phyloP scores from a whole-genome alignment of 2,329 filamentous ascomycete species.

The Bipolaris cookei region DNA sequence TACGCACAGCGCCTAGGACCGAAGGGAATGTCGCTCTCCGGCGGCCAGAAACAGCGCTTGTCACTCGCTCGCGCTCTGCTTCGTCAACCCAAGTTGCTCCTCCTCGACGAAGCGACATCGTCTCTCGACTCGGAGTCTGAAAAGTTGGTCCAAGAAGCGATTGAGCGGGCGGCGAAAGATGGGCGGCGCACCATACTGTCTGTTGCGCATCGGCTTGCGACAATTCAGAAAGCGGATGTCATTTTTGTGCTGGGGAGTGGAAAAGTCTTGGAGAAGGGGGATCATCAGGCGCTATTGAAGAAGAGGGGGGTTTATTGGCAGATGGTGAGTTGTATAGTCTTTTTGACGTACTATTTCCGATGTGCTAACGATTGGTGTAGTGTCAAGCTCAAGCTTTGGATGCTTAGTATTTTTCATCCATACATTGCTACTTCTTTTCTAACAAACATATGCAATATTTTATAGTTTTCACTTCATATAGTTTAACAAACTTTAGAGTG shows the following conservation, averaged over 20 bases:
- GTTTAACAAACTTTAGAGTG: too few species aligned
- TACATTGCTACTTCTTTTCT: not conserved
- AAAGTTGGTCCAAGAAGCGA: slow-evolving; percentile 44
- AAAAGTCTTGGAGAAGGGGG: slow-evolving; percentile 43
- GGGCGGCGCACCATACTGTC: slow-evolving; percentile 40
- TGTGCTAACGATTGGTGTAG: slow-evolving; percentile 18
- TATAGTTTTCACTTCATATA: too few species aligned
- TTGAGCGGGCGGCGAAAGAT: slow-evolving; percentile 42
- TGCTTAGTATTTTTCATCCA: slow-evolving; percentile 20
- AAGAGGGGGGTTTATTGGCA: slow-evolving; percentile 45
- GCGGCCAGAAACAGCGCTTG: slow-evolving; percentile 48
- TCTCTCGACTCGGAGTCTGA: slow-evolving; percentile 45
- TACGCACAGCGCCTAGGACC: slow-evolving; percentile 46
- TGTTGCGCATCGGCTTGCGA: slow-evolving; percentile 48
- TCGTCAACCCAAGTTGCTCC: slow-evolving; percentile 38
- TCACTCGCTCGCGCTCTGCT: slow-evolving; percentile 44
- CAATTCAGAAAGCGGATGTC: slow-evolving; percentile 48
- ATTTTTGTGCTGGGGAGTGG: slow-evolving; percentile 48
- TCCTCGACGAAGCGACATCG: slow-evolving; percentile 47
- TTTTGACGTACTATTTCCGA: not conserved
- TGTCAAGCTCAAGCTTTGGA: slow-evolving; percentile 50
- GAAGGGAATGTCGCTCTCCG: slow-evolving; percentile 44
- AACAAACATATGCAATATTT: too few species aligned
- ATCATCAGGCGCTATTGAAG: slow-evolving; percentile 39
- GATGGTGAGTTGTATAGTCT: slow-evolving; percentile 33